Evolutionary conservation across 208 protist species (phyloP).

Genomic region (Polymyxa betae): DNA sequence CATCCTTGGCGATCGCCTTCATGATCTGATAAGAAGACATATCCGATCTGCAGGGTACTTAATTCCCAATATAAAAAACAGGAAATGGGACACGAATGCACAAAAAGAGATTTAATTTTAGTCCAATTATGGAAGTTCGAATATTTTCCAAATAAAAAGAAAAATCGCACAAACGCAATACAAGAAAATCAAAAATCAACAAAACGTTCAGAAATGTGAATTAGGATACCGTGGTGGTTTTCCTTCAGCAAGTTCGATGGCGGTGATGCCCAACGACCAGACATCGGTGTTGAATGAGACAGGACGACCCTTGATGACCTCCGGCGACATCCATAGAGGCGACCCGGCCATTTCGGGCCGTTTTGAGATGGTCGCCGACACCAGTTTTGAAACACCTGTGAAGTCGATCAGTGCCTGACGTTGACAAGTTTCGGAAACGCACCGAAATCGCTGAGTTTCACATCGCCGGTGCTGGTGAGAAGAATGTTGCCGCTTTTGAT

Average conservation of each 20-base stretch:
- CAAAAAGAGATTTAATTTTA: too few species aligned
- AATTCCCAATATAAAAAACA: too few species aligned
- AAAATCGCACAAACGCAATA: too few species aligned
- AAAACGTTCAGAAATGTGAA: too few species aligned
- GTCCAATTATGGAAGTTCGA: too few species aligned
- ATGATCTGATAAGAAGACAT: constrained; percentile 31
- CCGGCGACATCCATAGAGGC: constrained; percentile 60
- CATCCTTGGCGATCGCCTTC: constrained; percentile 42
- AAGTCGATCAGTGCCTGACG: background rate
- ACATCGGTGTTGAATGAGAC: constrained; percentile 54
- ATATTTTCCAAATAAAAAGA: too few species aligned
- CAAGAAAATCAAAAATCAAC: too few species aligned
- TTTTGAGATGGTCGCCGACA: background rate
- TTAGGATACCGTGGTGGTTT: constrained; percentile 22
- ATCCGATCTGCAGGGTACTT: background rate
- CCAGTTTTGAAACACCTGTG: background rate
- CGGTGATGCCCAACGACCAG: constrained; percentile 62
- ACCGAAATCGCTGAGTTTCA: constrained; percentile 44
- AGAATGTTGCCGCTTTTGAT: constrained; percentile 55
- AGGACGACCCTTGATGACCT: constrained; percentile 52
- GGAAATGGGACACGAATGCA: too few species aligned
- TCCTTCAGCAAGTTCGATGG: constrained; percentile 61
- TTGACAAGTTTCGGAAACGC: background rate
- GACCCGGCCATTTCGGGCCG: constrained; percentile 49
- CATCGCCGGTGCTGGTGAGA: background rate